Evolutionary conservation across 73 alveolate species (phyloP).

Genomic region (Paramecium sonneborni): DNA sequence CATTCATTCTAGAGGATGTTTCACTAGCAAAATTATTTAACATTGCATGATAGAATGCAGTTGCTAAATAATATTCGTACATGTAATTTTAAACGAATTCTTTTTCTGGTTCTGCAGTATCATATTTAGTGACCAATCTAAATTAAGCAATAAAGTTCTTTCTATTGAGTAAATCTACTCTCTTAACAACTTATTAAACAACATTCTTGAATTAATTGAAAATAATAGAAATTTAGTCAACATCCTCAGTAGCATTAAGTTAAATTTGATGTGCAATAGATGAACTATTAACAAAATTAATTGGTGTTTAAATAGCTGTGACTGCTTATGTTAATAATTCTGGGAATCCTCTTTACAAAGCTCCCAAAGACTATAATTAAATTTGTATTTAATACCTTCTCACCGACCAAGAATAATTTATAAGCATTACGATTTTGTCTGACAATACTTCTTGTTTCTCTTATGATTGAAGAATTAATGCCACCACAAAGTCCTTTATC

Average conservation of each 20-base stretch:
- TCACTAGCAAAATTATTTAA: slow-evolving; percentile 86
- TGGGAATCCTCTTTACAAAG: slow-evolving; percentile 88
- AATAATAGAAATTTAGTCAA: slow-evolving; percentile 75
- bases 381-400: slow-evolving; percentile 73
- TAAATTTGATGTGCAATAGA: slow-evolving; percentile 76
- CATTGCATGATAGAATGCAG: slow-evolving; percentile 83
- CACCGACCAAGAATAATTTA: slow-evolving; percentile 82
- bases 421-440: slow-evolving; percentile 75
- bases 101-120: slow-evolving; percentile 66
- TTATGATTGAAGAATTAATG: slow-evolving; percentile 84
- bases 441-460: slow-evolving; percentile 76
- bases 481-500: slow-evolving; percentile 95
- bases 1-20: slow-evolving; percentile 89
- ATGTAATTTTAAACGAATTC: slow-evolving; percentile 59
- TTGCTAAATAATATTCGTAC: slow-evolving; percentile 84
- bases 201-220: slow-evolving; percentile 86
- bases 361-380: slow-evolving; percentile 54
- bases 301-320: slow-evolving; percentile 72
- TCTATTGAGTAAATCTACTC: slow-evolving; percentile 81
- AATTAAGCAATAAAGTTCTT: slow-evolving; percentile 72
- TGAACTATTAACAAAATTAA: slow-evolving; percentile 78
- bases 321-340: slow-evolving; percentile 73
- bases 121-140: slow-evolving; percentile 61
- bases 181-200: slow-evolving; percentile 70
- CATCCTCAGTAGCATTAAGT: slow-evolving; percentile 63